Percentiles rank a stretch among this genome's conserved stretches.
These are phyloP conservation scores for Fusarium coffeatum DNA, from an alignment of 2,329 filamentous ascomycete species.

Conservation along the genomic window DNA sequence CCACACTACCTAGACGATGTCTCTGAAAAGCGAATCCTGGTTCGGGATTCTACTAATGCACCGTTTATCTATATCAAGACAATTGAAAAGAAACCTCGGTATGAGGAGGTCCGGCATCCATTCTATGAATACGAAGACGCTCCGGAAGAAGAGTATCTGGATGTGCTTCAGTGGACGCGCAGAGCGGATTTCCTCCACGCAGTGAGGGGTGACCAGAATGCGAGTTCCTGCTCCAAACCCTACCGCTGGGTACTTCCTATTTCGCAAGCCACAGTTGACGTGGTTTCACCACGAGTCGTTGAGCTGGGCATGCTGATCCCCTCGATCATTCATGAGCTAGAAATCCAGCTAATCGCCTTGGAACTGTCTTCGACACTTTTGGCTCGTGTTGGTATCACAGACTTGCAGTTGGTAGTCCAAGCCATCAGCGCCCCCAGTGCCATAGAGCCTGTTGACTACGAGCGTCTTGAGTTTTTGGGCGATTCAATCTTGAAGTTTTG, in stretches of 20 bases:
- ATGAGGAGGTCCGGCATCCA: constrained; percentile 53
- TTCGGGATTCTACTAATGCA: constrained; percentile 52
- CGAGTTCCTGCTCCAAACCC: constrained; percentile 53
- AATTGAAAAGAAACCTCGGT: constrained; percentile 41
- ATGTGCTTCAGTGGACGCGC: constrained; percentile 62
- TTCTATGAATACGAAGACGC: constrained; percentile 54
- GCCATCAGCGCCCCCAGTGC: constrained; percentile 78
- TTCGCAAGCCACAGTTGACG: constrained; percentile 62
- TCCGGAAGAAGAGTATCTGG: constrained; percentile 63
- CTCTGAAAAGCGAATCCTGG: constrained; percentile 48
- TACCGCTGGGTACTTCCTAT: constrained; percentile 60
- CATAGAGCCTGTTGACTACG: constrained; percentile 74
- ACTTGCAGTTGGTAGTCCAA: constrained; percentile 68
- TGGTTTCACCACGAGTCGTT: constrained; percentile 57
- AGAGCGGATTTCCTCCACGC: constrained; percentile 70
- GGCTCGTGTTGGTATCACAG: constrained; percentile 60
- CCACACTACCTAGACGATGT: constrained; percentile 31
- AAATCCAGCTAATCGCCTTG: constrained; percentile 71
- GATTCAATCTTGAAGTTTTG: constrained; percentile 85
- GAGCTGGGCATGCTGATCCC: constrained; percentile 74
- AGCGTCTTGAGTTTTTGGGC: constrained; percentile 87
- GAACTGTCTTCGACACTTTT: constrained; percentile 60
- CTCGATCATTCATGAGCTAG: constrained; percentile 76
- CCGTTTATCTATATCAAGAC: constrained; percentile 58
- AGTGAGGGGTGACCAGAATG: constrained; percentile 14